phyloP scores from a whole-genome alignment of 768 basidiomycete genomes.

The Plicaturopsis crispa region DNA sequence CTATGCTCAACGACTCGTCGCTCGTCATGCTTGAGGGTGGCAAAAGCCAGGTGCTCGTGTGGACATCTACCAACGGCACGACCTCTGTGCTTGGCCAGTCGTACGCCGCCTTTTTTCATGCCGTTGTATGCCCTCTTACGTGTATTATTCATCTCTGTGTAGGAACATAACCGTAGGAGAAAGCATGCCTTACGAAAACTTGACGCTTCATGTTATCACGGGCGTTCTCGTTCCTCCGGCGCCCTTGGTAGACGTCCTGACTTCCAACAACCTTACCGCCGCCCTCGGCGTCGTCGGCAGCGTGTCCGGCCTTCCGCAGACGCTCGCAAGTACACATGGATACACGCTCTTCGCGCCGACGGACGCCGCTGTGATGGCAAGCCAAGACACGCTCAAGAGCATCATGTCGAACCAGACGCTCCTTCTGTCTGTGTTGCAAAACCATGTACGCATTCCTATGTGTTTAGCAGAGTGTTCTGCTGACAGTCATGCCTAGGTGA shows the following conservation, averaged over 20 bases:
- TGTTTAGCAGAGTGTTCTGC: neutral
- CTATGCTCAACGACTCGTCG: conserved; percentile 43
- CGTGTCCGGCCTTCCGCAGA: conserved; percentile 24
- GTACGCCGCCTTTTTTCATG: conserved; percentile 20
- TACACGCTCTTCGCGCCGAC: conserved; percentile 65
- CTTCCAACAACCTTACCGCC: conserved; percentile 32
- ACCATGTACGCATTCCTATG: conserved; percentile 42
- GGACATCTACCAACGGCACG: conserved; percentile 31
- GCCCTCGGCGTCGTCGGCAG: conserved; percentile 24
- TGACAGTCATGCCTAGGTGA: conserved; percentile 27
- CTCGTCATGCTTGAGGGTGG: conserved; percentile 51
- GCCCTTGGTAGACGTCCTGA: conserved; percentile 33
- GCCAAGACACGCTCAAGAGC: conserved; percentile 22
- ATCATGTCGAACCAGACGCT: conserved; percentile 38
- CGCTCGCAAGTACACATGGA: conserved; percentile 34
- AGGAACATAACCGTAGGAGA: conserved; percentile 27
- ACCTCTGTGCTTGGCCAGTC: conserved; percentile 42
- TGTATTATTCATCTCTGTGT: conserved; percentile 3
- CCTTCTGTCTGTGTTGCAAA: conserved; percentile 37
- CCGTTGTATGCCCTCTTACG: neutral
- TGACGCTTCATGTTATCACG: conserved; percentile 40
- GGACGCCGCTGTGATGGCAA: conserved; percentile 37
- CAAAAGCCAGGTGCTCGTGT: conserved; percentile 47
- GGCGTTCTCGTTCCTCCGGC: conserved; percentile 48
- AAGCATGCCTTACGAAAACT: conserved; percentile 27